Base-by-base conservation (phyloP, 2,329 filamentous ascomycete genomes). In the Colletotrichum costaricense region DNA sequence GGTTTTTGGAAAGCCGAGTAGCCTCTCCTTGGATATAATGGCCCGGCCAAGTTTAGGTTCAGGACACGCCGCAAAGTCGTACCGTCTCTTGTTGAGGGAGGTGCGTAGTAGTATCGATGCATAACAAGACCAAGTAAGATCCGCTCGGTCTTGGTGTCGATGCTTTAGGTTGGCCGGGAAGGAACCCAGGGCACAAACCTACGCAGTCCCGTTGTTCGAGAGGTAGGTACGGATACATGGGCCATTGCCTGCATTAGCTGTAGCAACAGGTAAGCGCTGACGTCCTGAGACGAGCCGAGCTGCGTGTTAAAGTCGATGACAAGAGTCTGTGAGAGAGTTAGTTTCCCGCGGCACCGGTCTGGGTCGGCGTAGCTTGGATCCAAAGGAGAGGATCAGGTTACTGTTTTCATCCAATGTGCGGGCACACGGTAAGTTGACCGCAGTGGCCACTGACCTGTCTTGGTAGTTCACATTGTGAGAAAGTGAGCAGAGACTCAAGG, bases 61-160 rank as follows among this genome's bases (percentile, higher is more conserved):
- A 42, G 70, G 60, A 65, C n/a, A 62, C 55, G 67, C 30, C 46
- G 66, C 66, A 64, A 65, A 30, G 60, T 57, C 8, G 67, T 67
- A 73, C 65, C 46, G 46, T 62, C 60, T 60, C 55, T 73, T 65
- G 60, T 70, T 70, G 67, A 70, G 70, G 22, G 33, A 55, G 59
- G 60, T 54, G 68, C 35, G 60, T 42, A 19, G 38, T 28, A 19
- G 42, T 49, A 52, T 58, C 38, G 60, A 55, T 73, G 60, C 70
- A 73, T 65, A 57, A 46, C 9, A 7, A 62, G 28, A 30, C 55
- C 67, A 66, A 57, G 35, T 65, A 56, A 65, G 60, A 49, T 19
- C 49, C 42, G 58, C 70, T 63, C 55, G 49, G 14, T 67, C 58
- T 64, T 57, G 62, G 52, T 52, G 46, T 58, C 46, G 38, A 57